Conservation (phyloP, 2,329 filamentous ascomycete species). For the Phaeosphaeria sp. region DNA sequence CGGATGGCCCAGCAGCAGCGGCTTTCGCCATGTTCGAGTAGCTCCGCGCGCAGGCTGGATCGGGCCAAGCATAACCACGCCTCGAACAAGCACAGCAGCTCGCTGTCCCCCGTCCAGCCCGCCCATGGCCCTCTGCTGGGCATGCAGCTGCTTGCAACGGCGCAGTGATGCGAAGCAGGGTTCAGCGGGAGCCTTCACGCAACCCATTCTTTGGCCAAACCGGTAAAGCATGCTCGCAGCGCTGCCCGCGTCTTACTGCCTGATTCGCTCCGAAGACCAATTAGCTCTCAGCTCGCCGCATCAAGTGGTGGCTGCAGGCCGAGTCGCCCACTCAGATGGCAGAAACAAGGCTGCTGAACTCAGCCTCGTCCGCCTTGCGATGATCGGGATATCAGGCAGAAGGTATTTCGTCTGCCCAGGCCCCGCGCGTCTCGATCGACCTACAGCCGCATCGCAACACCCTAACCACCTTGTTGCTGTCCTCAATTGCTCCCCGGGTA, state of each 20-base stretch:
- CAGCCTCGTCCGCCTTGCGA: constrained; percentile 47
- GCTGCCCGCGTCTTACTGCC: constrained; percentile 22
- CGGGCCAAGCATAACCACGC: constrained; percentile 34
- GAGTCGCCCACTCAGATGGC: constrained; percentile 45
- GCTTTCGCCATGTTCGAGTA: background rate
- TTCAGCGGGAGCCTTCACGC: constrained; percentile 36
- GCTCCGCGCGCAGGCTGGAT: constrained; percentile 1
- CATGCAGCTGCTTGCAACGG: constrained; percentile 24
- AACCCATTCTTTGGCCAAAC: constrained; percentile 39
- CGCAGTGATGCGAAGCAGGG: constrained; percentile 42
- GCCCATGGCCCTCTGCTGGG: constrained; percentile 28
- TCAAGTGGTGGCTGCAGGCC: constrained; percentile 45
- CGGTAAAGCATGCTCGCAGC: constrained; percentile 30
- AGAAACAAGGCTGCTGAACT: constrained; percentile 48
- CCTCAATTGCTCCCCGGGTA: constrained; percentile 9
- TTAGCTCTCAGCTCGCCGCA: constrained; percentile 42
- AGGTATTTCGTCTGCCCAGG: constrained; percentile 39
- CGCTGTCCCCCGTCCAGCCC: constrained; percentile 20
- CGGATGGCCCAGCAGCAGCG: constrained; percentile 3
- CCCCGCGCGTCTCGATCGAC: constrained; percentile 38
- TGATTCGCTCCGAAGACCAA: constrained; percentile 45
- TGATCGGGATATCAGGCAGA: constrained; percentile 46
- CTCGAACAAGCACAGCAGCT: constrained; percentile 24
- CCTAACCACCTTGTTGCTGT: constrained; percentile 25
- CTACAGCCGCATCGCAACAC: constrained; percentile 27